These are phyloP conservation scores for Cutaneotrichosporon daszewskae DNA, from an alignment of 1,284 basidiomycete genomes.

Conservation along the genomic window DNA sequence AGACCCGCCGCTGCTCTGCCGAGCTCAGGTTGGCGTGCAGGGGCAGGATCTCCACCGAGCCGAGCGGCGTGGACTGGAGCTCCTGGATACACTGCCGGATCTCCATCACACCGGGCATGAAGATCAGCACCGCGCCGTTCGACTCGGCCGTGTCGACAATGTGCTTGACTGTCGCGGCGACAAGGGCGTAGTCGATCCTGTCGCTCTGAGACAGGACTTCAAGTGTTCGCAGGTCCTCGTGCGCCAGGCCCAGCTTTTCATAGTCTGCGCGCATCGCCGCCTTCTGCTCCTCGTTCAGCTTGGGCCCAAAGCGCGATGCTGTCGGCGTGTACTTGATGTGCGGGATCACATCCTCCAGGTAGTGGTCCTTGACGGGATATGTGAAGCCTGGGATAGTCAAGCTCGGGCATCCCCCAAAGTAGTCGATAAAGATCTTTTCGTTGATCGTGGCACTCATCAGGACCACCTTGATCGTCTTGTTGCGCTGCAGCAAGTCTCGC, in stretches of 20 bases:
- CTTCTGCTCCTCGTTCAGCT: conserved; percentile 55
- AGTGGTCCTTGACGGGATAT: conserved; percentile 70
- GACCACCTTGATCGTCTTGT: conserved; percentile 61
- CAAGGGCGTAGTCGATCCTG: conserved; percentile 70
- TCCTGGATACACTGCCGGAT: conserved; percentile 74
- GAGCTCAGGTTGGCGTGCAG: conserved; percentile 85
- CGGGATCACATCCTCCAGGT: conserved; percentile 72
- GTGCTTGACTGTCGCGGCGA: conserved; percentile 62
- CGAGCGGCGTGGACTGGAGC: conserved; percentile 51
- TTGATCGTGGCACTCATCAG: conserved; percentile 71
- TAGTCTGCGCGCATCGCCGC: conserved; percentile 53
- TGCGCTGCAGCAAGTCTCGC: conserved; percentile 66
- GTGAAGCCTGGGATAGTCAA: conserved; percentile 79
- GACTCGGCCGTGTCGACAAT: conserved; percentile 55
- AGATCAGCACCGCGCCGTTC: conserved; percentile 70
- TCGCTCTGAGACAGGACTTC: conserved; percentile 60
- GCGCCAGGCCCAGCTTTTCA: conserved; percentile 55
- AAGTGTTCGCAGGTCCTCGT: conserved; percentile 55
- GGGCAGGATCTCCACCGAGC: conserved; percentile 62
- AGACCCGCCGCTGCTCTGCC: conserved; percentile 77
- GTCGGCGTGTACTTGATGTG: conserved; percentile 51
- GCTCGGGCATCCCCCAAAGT: conserved; percentile 74
- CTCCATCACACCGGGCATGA: conserved; percentile 82
- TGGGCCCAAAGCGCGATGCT: conserved; percentile 41
- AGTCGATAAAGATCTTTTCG: conserved; percentile 65